Evolutionary conservation across 306 rosid genomes (phyloP).

Genomic region (Mucuna pruriens): DNA sequence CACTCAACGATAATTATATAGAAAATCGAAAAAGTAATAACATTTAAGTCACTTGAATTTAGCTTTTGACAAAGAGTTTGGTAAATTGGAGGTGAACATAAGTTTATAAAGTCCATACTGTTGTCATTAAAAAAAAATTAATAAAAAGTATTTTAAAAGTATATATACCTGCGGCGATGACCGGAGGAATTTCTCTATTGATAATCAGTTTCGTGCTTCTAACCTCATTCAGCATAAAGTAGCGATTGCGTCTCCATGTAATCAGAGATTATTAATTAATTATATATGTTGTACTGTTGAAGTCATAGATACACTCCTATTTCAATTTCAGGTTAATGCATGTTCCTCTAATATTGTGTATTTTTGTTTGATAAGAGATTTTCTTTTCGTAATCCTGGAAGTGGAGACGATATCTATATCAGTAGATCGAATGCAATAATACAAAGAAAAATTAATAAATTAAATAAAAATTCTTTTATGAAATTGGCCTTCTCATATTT

Average conservation of each 20-base stretch:
- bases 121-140: neutral
- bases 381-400: neutral
- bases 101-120: neutral
- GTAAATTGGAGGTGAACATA: neutral
- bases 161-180: neutral
- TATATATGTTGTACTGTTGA: neutral
- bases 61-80: neutral
- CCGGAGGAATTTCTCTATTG: neutral
- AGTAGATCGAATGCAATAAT: neutral
- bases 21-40: neutral
- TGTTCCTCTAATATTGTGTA: neutral
- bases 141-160: neutral
- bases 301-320: neutral
- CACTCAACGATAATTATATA: neutral
- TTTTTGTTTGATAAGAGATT: neutral
- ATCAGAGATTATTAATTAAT: neutral
- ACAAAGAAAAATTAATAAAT: neutral
- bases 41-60: neutral
- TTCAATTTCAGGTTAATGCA: slow-evolving; percentile 2
- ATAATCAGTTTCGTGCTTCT: neutral
- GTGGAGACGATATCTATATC: neutral
- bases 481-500: neutral
- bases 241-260: neutral
- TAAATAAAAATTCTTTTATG: neutral
- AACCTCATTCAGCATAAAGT: neutral